phyloP scores from a whole-genome alignment of 1,284 basidiomycete species.

The Ustilago hordei region DNA sequence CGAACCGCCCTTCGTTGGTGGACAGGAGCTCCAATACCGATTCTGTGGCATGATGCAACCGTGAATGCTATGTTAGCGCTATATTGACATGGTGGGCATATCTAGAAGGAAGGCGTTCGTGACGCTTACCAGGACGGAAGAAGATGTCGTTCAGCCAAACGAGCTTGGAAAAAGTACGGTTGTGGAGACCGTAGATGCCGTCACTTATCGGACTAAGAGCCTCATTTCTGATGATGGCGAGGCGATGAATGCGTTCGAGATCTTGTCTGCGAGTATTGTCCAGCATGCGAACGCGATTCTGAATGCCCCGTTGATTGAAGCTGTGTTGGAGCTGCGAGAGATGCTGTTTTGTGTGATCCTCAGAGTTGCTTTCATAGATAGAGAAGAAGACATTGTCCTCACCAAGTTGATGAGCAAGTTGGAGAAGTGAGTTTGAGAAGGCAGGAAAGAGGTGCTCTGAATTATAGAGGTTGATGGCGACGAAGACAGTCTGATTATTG shows the following conservation, averaged over 20 bases:
- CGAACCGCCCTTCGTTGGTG: conserved; percentile 73
- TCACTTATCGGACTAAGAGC: conserved; percentile 50
- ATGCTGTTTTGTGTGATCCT: conserved; percentile 71
- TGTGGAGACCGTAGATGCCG: conserved; percentile 25
- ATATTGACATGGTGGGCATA: background rate
- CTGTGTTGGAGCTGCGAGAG: conserved; percentile 70
- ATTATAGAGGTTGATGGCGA: conserved; percentile 57
- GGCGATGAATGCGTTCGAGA: conserved; percentile 50
- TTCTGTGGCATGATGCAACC: background rate
- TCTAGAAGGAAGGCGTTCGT: background rate
- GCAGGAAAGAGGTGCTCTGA: conserved; percentile 54
- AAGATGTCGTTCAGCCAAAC: conserved; percentile 61
- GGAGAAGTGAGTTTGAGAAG: conserved; percentile 42
- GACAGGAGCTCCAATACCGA: conserved; percentile 72
- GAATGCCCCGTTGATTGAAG: conserved; percentile 58
- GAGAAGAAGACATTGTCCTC: conserved; percentile 74
- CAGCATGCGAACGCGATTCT: conserved; percentile 39
- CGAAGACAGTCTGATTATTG: conserved; percentile 43
- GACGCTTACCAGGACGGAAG: conserved; percentile 27
- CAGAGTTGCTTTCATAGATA: conserved; percentile 74
- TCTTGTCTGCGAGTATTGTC: conserved; percentile 35
- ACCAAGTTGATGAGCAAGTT: conserved; percentile 70
- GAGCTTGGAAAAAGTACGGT: conserved; percentile 45
- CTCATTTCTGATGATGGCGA: conserved; percentile 54
- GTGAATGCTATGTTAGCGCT: conserved; percentile 33